These are phyloP conservation scores for Ceraceosorus guamensis DNA, from an alignment of 1,284 basidiomycete genomes.

Conservation along the genomic window DNA sequence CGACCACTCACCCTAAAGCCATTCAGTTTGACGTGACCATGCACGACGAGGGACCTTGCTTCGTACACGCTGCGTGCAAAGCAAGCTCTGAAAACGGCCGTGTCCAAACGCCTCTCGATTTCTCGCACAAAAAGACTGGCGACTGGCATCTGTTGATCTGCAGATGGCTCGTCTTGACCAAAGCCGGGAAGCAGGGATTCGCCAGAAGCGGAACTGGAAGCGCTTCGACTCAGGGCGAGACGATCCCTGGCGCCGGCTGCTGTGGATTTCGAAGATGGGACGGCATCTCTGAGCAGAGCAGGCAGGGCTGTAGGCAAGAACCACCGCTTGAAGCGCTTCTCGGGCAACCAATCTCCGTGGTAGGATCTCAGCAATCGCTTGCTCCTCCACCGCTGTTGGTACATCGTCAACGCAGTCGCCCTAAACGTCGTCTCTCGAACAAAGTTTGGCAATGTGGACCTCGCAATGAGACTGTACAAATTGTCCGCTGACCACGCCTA, in stretches of 20 bases:
- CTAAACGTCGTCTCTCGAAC: constrained; percentile 57
- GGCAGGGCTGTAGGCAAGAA: constrained; percentile 82
- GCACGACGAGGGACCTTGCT: constrained; percentile 74
- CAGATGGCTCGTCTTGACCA: constrained; percentile 1
- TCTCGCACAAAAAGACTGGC: constrained; percentile 41
- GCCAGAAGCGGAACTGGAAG: background rate
- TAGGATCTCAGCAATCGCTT: constrained; percentile 88
- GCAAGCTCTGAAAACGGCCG: constrained; percentile 83
- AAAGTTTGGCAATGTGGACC: constrained; percentile 39
- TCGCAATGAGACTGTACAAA: constrained; percentile 66
- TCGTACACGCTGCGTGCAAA: constrained; percentile 85
- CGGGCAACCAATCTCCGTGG: constrained; percentile 90
- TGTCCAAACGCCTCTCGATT: constrained; percentile 87
- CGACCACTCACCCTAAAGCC: constrained; percentile 67
- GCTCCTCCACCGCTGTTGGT: constrained; percentile 84
- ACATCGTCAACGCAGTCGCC: constrained; percentile 62
- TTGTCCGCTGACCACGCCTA: constrained; percentile 66
- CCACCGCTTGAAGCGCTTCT: constrained; percentile 90
- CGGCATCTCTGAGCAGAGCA: background rate
- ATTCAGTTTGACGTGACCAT: constrained; percentile 81
- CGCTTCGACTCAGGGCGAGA: background rate
- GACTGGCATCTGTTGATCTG: constrained; percentile 29
- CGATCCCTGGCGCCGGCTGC: background rate
- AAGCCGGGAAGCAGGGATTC: no score
- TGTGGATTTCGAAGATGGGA: constrained; percentile 1